phyloP scores from a whole-genome alignment of 2,329 filamentous ascomycete genomes.

The Claviceps capensis region DNA sequence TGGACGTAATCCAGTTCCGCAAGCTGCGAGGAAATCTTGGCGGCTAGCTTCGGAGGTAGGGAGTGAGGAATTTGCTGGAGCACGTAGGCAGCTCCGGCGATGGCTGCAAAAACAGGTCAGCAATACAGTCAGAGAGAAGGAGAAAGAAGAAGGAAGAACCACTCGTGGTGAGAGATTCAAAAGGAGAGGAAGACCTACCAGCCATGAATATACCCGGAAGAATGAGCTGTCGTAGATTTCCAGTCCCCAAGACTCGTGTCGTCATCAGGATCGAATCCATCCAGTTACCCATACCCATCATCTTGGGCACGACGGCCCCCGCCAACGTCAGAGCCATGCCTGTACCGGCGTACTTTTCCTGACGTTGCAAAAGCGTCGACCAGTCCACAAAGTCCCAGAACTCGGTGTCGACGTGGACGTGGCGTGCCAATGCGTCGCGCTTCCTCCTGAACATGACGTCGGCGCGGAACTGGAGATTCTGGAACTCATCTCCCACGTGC shows the following conservation, averaged over 20 bases:
- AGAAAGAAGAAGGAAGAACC: neutral
- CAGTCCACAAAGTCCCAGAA: slow-evolving; percentile 89
- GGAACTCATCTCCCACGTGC: slow-evolving; percentile 78
- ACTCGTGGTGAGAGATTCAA: neutral
- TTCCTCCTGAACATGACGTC: slow-evolving; percentile 90
- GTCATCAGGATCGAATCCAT: slow-evolving; percentile 75
- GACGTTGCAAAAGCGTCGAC: slow-evolving; percentile 65
- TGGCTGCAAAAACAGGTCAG: slow-evolving; percentile 30
- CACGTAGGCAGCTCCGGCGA: slow-evolving; percentile 66
- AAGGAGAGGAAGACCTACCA: slow-evolving; percentile 43
- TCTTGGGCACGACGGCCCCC: slow-evolving; percentile 67
- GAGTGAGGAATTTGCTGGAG: slow-evolving; percentile 79
- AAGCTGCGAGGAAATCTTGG: slow-evolving; percentile 73
- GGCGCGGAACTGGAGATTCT: slow-evolving; percentile 73
- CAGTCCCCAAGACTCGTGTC: slow-evolving; percentile 65
- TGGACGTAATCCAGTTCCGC: slow-evolving; percentile 84
- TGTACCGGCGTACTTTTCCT: slow-evolving; percentile 89
- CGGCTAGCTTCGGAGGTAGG: slow-evolving; percentile 70
- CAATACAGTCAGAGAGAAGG: neutral
- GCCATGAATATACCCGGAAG: slow-evolving; percentile 67
- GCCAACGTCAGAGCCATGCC: slow-evolving; percentile 89
- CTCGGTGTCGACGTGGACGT: slow-evolving; percentile 80
- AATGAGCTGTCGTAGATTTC: slow-evolving; percentile 67
- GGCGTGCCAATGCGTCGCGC: slow-evolving; percentile 65
- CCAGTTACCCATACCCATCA: slow-evolving; percentile 78